These are phyloP conservation scores for Chaetoceros muelleri DNA, from an alignment of 108 stramenopile species.

Conservation along the genomic window DNA sequence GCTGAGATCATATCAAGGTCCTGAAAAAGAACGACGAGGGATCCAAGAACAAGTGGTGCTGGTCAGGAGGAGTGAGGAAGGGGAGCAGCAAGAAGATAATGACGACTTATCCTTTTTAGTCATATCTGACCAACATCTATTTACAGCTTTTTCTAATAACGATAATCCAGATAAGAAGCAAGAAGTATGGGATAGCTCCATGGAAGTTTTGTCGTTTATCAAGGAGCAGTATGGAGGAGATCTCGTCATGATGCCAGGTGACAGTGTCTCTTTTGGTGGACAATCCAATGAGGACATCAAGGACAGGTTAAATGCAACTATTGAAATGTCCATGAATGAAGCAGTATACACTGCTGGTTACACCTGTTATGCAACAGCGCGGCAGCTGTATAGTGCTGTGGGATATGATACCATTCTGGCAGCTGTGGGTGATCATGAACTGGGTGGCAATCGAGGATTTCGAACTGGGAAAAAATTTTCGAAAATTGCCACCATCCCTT, in stretches of 20 bases:
- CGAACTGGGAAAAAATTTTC: neutral
- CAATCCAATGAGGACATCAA: neutral
- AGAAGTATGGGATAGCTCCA: too few relatives aligned
- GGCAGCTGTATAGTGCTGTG: neutral
- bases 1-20: too few relatives aligned
- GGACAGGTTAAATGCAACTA: neutral
- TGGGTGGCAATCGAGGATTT: neutral
- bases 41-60: too few relatives aligned
- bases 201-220: too few relatives aligned
- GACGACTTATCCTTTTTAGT: too few relatives aligned
- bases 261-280: constrained; percentile 1
- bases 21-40: too few relatives aligned
- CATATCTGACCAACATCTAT: too few relatives aligned
- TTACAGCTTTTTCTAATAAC: too few relatives aligned
- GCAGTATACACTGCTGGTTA: neutral
- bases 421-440: constrained; percentile 4
- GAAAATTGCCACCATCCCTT: neutral
- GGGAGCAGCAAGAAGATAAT: too few relatives aligned
- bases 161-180: too few relatives aligned
- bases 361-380: neutral
- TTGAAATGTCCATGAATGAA: neutral
- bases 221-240: neutral
- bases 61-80: too few relatives aligned
- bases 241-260: neutral
- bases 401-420: neutral